These are phyloP conservation scores for Xylariales sp. DNA, from an alignment of 2,329 filamentous ascomycete genomes.

Conservation along the genomic window DNA sequence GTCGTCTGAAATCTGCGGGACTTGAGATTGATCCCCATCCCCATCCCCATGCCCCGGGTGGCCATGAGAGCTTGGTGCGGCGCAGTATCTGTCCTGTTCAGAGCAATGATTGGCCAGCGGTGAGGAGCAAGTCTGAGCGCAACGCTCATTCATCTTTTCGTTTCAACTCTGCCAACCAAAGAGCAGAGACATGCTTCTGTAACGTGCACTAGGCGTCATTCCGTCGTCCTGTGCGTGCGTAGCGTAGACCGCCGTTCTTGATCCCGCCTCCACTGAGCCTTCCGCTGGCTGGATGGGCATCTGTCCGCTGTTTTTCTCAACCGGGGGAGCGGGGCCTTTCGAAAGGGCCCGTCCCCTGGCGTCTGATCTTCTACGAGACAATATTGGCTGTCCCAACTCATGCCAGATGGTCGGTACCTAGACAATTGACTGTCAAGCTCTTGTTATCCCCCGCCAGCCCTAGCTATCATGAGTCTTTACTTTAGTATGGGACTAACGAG, in stretches of 20 bases:
- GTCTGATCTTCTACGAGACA: too few relatives aligned
- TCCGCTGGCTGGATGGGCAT: not conserved
- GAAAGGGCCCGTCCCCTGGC: too few relatives aligned
- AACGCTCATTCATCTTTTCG: conserved; percentile 4
- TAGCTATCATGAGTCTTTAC: too few relatives aligned
- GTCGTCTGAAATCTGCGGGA: too few relatives aligned
- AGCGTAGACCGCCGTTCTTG: conserved; percentile 6
- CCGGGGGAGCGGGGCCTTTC: not conserved
- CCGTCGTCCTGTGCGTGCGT: conserved; percentile 2
- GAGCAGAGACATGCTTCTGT: conserved; percentile 11
- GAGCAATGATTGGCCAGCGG: not conserved
- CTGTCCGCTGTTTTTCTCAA: not conserved
- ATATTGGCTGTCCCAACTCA: too few relatives aligned
- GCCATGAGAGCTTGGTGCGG: conserved; percentile 6
- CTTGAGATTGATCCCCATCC: too few relatives aligned
- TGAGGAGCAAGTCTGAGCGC: not conserved
- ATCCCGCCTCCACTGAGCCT: conserved; percentile 1
- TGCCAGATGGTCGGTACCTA: too few relatives aligned
- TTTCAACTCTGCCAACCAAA: conserved; percentile 3
- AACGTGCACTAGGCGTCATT: conserved; percentile 11
- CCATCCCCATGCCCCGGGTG: not conserved
- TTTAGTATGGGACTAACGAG: too few relatives aligned
- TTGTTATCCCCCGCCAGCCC: too few relatives aligned
- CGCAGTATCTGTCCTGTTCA: conserved; percentile 3
- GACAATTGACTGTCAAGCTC: too few relatives aligned